Evolutionary conservation across 768 basidiomycete genomes (phyloP), one percentile per base, ranked within the genome.

Genomic region (Kockovaella imperatae): DNA sequence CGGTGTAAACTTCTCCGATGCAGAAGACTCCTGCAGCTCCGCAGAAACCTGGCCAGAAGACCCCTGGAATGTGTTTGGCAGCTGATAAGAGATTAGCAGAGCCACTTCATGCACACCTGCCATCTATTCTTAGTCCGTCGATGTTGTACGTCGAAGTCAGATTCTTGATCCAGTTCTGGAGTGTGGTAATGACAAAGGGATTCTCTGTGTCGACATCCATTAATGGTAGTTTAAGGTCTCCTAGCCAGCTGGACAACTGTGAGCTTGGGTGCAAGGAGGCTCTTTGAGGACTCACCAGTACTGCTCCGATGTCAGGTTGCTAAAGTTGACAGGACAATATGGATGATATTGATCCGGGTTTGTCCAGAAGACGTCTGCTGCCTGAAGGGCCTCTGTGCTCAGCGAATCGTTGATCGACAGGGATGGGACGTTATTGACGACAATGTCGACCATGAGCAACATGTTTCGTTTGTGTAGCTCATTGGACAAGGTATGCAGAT

Each of bases 81-180:
- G 51, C 51, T 51, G 49, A 13, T n/a, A 25, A n/a, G 29, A 76
- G 76, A 34, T 77, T 75, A 45, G 77, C 39, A 24, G 17, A 41
- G 36, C 26, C 44, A 5, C 36, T 34, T 30, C 26, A 28, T 31
- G 15, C 1, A 3, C 0, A 44, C 60, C 45, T 30, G 57, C 60
- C 66, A 42, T 89, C 87, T 61, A 89, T 84, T 43, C 87, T 81
- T 41, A 90, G 78, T n/a, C 87, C 87, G 66, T 89, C 87, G 47
- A 91, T 83, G 21, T 70, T 70, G 65, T 83, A 88, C 50, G 81
- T 80, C 48, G 77, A 51, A 26, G 87, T 83, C 13, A 88, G 74
- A 34, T 77, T 71, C 31, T 72, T 67, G 56, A 89, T 82, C 87
- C 86, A 89, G 4, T 72, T 62, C 18, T 79, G 76, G 60, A 86